A percentile compares a stretch with the other conserved stretches of the same genome.
phyloP scores from a whole-genome alignment of 495 filamentous ascomycete genomes.

The Daldinia childiae region DNA sequence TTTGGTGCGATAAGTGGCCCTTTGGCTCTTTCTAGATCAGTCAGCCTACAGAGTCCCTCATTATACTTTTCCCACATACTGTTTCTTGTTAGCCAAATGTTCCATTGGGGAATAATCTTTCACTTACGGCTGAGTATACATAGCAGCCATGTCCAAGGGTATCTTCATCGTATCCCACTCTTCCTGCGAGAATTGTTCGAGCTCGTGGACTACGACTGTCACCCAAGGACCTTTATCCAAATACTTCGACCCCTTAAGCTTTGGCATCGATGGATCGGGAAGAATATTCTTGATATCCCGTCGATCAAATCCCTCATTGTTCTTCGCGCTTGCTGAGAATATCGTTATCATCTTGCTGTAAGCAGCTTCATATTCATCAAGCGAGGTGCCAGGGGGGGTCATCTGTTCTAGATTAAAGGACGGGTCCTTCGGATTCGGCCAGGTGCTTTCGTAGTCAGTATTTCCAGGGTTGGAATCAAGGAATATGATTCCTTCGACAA shows the following conservation, averaged over 20 bases:
- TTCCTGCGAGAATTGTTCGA: conserved; percentile 56
- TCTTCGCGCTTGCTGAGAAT: conserved; percentile 56
- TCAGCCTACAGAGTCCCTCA: conserved; percentile 54
- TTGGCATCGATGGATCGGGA: conserved; percentile 44
- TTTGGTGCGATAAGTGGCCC: conserved; percentile 56
- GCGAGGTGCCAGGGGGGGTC: conserved; percentile 28
- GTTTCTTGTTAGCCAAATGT: conserved; percentile 45
- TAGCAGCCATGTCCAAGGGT: conserved; percentile 30
- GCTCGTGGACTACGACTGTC: conserved; percentile 59
- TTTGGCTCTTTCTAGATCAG: conserved; percentile 52
- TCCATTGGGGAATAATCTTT: conserved; percentile 29
- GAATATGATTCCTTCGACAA: conserved; percentile 31
- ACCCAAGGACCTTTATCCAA: conserved; percentile 55
- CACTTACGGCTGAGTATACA: conserved; percentile 43
- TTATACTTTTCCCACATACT: conserved; percentile 60
- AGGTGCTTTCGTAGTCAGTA: conserved; percentile 29
- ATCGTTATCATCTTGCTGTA: conserved; percentile 42
- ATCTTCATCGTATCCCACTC: conserved; percentile 46
- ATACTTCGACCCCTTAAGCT: conserved; percentile 36
- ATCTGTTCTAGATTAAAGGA: conserved; percentile 33
- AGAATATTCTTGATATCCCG: conserved; percentile 53
- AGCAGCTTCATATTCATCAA: conserved; percentile 35
- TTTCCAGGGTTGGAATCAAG: conserved; percentile 35
- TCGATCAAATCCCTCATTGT: conserved; percentile 58
- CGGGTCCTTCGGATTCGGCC: conserved; percentile 38